Conservation (phyloP, 2,329 filamentous ascomycete species). For the Ilyonectria mors-panacis region DNA sequence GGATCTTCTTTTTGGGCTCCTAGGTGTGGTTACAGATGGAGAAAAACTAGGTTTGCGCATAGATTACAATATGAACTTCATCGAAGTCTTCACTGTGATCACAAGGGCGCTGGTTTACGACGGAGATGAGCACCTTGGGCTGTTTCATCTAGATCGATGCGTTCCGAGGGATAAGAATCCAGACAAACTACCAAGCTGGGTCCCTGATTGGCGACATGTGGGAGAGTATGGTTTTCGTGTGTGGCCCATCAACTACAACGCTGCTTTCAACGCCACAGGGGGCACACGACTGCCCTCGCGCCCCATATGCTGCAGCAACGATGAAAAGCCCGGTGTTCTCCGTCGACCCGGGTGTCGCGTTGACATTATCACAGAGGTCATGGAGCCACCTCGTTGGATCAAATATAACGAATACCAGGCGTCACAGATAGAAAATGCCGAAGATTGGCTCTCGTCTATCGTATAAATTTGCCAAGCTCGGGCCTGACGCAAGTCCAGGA, state of each 20-base stretch:
- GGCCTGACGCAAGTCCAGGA: not conserved
- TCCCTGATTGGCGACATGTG: slow-evolving; percentile 1
- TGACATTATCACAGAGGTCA: not conserved
- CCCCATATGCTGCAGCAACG: not conserved
- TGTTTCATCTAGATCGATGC: not conserved
- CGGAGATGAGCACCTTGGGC: not conserved
- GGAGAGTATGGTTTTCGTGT: not conserved
- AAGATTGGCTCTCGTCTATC: not conserved
- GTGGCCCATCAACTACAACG: not conserved
- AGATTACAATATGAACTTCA: not conserved
- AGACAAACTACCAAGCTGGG: not conserved
- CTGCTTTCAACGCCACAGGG: not conserved
- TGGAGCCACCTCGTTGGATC: not conserved
- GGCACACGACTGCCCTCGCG: not conserved
- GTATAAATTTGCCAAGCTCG: not conserved
- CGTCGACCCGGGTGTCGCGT: not conserved
- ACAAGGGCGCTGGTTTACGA: not conserved
- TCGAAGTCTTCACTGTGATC: not conserved
- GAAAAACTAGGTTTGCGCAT: not conserved
- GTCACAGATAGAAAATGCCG: not conserved
- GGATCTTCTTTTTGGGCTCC: not conserved
- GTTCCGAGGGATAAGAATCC: not conserved
- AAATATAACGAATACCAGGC: not conserved
- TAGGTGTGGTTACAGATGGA: not conserved
- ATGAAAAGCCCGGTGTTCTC: not conserved